A percentile compares a stretch with the other conserved stretches of the same genome.
phyloP scores from a whole-genome alignment of 768 basidiomycete species.

The Symmetrospora coprosmae region DNA sequence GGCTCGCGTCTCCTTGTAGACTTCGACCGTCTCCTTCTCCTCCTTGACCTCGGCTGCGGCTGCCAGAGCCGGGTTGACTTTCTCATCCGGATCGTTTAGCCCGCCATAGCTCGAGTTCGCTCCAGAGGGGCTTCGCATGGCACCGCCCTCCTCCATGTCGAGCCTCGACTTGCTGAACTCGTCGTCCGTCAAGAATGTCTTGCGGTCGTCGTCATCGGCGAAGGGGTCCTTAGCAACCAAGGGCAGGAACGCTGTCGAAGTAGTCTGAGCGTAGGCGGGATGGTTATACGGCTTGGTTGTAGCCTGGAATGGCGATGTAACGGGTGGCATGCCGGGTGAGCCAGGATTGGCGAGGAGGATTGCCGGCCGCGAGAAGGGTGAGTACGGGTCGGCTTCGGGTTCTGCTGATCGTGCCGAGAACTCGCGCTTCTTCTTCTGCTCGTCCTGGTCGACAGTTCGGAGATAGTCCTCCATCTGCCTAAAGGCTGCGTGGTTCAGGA shows the following conservation, averaged over 20 bases:
- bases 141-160: conserved; percentile 18
- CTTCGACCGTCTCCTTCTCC: conserved; percentile 45
- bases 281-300: conserved; percentile 1
- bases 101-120: background rate
- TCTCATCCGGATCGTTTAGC: conserved; percentile 1
- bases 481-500: conserved; percentile 72
- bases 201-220: conserved; percentile 54
- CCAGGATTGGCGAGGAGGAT: background rate
- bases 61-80: background rate
- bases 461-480: conserved; percentile 75
- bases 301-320: conserved; percentile 18
- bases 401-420: conserved; percentile 52
- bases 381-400: conserved; percentile 35
- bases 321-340: conserved; percentile 2
- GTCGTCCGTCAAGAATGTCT: conserved; percentile 9
- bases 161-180: background rate
- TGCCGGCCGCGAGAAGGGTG: conserved; percentile 31
- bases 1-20: conserved; percentile 65
- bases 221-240: conserved; percentile 70
- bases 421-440: conserved; percentile 64
- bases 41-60: background rate
- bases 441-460: conserved; percentile 67
- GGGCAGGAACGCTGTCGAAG: conserved; percentile 60
- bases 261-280: conserved; percentile 37
- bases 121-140: no score